phyloP scores from a whole-genome alignment of 805 yeast genomes.

The Lachancea cidri region DNA sequence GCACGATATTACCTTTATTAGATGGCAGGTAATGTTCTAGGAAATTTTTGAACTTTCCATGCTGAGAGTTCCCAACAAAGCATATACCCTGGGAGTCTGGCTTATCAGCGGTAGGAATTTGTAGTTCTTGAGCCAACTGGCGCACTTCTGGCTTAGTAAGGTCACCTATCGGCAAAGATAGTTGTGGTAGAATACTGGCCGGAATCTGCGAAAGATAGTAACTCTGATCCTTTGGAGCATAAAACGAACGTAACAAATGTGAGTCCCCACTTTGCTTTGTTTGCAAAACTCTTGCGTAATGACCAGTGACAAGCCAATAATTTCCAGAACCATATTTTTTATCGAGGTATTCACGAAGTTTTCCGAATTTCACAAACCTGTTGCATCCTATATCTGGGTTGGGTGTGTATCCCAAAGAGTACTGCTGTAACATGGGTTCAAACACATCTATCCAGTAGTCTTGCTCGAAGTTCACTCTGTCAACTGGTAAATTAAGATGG shows the following conservation, averaged over 20 bases:
- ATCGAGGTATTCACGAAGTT: slow-evolving; percentile 52
- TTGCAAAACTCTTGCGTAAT: slow-evolving; percentile 59
- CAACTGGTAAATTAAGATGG: slow-evolving; percentile 60
- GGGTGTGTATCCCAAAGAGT: slow-evolving; percentile 74
- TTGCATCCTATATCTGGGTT: slow-evolving; percentile 94
- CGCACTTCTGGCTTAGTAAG: slow-evolving; percentile 71
- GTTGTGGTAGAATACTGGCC: slow-evolving; percentile 40
- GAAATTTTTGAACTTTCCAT: slow-evolving; percentile 63
- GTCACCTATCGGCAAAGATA: slow-evolving; percentile 80
- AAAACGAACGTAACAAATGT: slow-evolving; percentile 54
- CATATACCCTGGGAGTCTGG: slow-evolving; percentile 95
- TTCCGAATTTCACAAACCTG: slow-evolving; percentile 80
- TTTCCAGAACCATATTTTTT: slow-evolving; percentile 32
- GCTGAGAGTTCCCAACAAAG: slow-evolving; percentile 65
- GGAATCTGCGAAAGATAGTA: slow-evolving; percentile 74
- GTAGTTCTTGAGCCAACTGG: slow-evolving; percentile 49
- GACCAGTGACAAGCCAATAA: slow-evolving; percentile 93
- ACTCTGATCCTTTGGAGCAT: slow-evolving; percentile 77
- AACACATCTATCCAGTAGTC: slow-evolving; percentile 94
- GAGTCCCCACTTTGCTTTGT: slow-evolving; percentile 31
- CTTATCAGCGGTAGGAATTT: slow-evolving; percentile 62
- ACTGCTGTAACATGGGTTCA: slow-evolving; percentile 80
- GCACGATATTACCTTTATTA: slow-evolving; percentile 74
- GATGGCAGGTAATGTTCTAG: slow-evolving; percentile 68
- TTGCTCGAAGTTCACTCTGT: slow-evolving; percentile 74